These are phyloP conservation scores for Arbutus unedo DNA, from an alignment of 148 eudicot genomes.

Conservation along the genomic window DNA sequence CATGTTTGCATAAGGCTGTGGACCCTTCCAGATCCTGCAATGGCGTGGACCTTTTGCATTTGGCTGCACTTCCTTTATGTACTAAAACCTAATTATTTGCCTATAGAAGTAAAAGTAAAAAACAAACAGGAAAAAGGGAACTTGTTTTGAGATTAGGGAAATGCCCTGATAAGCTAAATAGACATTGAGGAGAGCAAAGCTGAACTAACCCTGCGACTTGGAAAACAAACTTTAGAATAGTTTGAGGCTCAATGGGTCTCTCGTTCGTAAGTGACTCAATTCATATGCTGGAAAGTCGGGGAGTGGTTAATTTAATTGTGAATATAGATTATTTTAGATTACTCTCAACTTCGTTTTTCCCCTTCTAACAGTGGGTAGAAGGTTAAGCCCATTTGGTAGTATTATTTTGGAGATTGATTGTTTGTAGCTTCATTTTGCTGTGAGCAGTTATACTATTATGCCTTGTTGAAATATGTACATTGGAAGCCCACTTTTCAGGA, in stretches of 20 bases:
- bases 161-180: neutral
- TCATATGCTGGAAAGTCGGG: neutral
- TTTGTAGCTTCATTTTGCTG: neutral
- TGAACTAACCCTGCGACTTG: neutral
- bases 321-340: neutral
- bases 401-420: neutral
- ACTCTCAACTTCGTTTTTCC: neutral
- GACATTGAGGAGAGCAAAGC: neutral
- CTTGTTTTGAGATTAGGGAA: neutral
- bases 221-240: neutral
- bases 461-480: neutral
- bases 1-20: neutral
- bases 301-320: conserved; percentile 3
- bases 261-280: neutral
- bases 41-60: neutral
- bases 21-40: neutral
- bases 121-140: neutral
- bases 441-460: neutral
- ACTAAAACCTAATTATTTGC: neutral
- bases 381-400: neutral
- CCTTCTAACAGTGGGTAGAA: neutral
- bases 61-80: neutral
- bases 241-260: neutral
- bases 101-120: neutral
- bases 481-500: neutral